Evolutionary conservation across 352 stramenopile species (phyloP).

Genomic region (Globisporangium alternatum): DNA sequence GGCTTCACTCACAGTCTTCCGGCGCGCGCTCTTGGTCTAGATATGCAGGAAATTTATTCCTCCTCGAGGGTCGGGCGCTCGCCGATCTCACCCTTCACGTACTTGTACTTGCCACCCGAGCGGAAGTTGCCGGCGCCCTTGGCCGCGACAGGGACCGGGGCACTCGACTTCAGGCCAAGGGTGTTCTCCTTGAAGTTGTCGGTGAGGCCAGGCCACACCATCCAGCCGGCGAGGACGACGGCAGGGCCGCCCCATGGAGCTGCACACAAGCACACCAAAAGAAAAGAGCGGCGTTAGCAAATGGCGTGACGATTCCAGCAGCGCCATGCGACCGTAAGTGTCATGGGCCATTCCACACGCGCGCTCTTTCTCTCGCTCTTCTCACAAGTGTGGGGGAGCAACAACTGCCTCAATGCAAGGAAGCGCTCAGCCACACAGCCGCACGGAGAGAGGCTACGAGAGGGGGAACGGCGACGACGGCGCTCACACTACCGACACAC

Average conservation of each 20-base stretch:
- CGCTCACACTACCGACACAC: constrained; percentile 1
- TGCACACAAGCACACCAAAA: constrained; percentile 13
- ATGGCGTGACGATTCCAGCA: neutral
- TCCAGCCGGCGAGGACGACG: constrained; percentile 52
- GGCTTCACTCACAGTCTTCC: neutral
- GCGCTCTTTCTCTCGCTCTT: neutral
- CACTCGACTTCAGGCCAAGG: constrained; percentile 48
- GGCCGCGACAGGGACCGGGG: constrained; percentile 15
- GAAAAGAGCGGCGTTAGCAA: neutral
- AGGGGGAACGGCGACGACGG: neutral
- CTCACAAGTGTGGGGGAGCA: neutral
- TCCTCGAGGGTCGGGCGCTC: constrained; percentile 72
- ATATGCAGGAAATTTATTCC: constrained; percentile 28
- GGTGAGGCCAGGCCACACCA: constrained; percentile 71
- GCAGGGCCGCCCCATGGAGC: constrained; percentile 52
- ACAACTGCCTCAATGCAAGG: neutral
- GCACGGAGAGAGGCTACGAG: neutral
- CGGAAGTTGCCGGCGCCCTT: constrained; percentile 38
- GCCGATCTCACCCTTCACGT: constrained; percentile 64
- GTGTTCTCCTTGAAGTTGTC: constrained; percentile 72
- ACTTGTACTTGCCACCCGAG: constrained; percentile 77
- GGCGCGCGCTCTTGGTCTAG: neutral
- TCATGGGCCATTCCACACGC: neutral
- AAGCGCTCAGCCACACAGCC: neutral
- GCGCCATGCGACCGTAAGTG: neutral